Evolutionary conservation across 208 protist species (phyloP).

Genomic region (Leishmania martiniquensis): DNA sequence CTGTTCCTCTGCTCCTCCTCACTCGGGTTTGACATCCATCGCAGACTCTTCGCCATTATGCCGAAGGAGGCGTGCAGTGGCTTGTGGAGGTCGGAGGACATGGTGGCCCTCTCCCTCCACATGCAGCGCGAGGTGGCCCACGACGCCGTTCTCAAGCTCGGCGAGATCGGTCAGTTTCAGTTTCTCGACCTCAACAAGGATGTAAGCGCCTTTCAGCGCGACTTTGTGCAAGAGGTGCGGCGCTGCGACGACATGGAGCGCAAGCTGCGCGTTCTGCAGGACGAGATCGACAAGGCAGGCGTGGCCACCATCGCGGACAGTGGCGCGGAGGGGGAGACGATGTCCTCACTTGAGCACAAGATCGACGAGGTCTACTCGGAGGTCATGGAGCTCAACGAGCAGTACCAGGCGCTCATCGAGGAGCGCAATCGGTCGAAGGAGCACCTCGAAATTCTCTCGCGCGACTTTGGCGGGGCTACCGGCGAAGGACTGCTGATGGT

Average conservation of each 20-base stretch:
- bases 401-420: conserved; percentile 84
- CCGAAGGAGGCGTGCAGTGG: conserved; percentile 83
- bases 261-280: conserved; percentile 95
- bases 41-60: conserved; percentile 35
- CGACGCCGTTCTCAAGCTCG: conserved; percentile 96
- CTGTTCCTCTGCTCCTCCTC: background rate
- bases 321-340: conserved; percentile 60
- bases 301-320: conserved; percentile 56
- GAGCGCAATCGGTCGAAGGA: conserved; percentile 81
- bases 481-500: conserved; percentile 87
- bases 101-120: conserved; percentile 96
- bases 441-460: conserved; percentile 80
- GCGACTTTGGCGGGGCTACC: conserved; percentile 62
- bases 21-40: background rate
- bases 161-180: conserved; percentile 95
- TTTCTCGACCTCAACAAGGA: conserved; percentile 96
- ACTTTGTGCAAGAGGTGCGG: conserved; percentile 97
- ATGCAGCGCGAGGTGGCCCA: conserved; percentile 98
- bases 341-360: conserved; percentile 89
- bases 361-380: conserved; percentile 94
- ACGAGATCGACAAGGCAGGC: conserved; percentile 86
- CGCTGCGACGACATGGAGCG: conserved; percentile 97
- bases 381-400: conserved; percentile 91
- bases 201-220: conserved; percentile 96
- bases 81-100: conserved; percentile 97